Evolutionary conservation across 2,329 filamentous ascomycete species (phyloP), one percentile per base, ranked within the genome.

Genomic region (Dothiorella sarmentorum): DNA sequence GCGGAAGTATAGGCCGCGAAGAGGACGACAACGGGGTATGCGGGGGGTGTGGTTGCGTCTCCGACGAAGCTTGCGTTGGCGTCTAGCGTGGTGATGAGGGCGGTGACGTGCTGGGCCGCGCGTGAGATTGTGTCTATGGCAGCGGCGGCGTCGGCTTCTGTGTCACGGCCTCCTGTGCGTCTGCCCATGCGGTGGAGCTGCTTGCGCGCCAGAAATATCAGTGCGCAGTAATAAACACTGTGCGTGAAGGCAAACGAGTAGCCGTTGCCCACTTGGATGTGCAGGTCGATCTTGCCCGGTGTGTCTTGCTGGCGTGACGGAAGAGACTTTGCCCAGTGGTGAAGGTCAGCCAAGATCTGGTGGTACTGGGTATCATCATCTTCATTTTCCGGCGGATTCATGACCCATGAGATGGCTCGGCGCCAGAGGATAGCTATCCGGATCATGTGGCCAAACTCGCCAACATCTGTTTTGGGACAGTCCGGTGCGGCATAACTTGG

Each of bases 401-500:
- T 44, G 5, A 57, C 55, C 55, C 55, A 57, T 1, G 42, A 43
- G 20, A 47, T 24, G 31, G 43, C 55, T 7, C 31, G 40, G n/a
- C 31, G 55, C 55, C 55, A 57, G 7, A 57, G 31, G n/a, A 47
- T 15, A 10, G 55, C 22, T 20, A 45, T 18, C 5, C 55, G 40
- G 6, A 57, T 57, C 55, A 57, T 57, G 15, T 57, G 42, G n/a
- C 42, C 40, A 27, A 57, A 57, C 17, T 57, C 55, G 11, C 55
- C 55, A 7, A 57, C 33, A 3, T 57, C 55, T 4, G 42, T 27
- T 38, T 9, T 29, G 7, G 55, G 40, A 24, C n/a, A 20, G 10
- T 47, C 42, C 1, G 42, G 42, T 9, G 31, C 20, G 11, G 40
- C 7, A 18, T 57, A 27, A 15, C 11, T 13, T 3, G 55, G 55